Evolutionary conservation across 2,329 filamentous ascomycete species (phyloP).

Genomic region (Fusarium pininemorale): DNA sequence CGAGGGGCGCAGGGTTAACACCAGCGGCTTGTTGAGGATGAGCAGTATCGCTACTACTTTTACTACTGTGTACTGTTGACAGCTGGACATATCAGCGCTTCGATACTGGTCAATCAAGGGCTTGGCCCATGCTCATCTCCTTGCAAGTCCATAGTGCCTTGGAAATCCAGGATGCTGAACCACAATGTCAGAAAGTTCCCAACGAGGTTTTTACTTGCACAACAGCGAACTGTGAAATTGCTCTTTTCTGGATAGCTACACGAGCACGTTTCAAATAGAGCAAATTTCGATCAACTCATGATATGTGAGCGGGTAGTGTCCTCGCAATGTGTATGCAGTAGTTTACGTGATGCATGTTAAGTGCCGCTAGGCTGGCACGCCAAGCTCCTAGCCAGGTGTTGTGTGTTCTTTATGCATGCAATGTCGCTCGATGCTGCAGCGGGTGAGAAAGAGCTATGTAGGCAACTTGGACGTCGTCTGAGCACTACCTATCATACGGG

Average conservation of each 20-base stretch:
- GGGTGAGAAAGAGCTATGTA: conserved; percentile 12
- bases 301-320: not conserved
- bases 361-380: not conserved
- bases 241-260: not conserved
- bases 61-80: not conserved
- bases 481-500: not conserved
- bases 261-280: not conserved
- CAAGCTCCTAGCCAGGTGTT: not conserved
- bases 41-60: not conserved
- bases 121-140: not conserved
- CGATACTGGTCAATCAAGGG: not conserved
- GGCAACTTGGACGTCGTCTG: not conserved
- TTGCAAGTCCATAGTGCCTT: not conserved
- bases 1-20: conserved; percentile 1
- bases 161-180: not conserved
- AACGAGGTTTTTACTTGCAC: not conserved
- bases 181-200: not conserved
- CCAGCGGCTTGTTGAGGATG: conserved; percentile 9
- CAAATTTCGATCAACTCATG: not conserved
- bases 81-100: not conserved
- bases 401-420: conserved; percentile 1
- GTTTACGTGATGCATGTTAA: not conserved
- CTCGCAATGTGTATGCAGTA: not conserved
- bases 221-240: not conserved
- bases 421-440: conserved; percentile 5